Conservation (phyloP, 2,329 filamentous ascomycete species). For the Monilinia fructigena region DNA sequence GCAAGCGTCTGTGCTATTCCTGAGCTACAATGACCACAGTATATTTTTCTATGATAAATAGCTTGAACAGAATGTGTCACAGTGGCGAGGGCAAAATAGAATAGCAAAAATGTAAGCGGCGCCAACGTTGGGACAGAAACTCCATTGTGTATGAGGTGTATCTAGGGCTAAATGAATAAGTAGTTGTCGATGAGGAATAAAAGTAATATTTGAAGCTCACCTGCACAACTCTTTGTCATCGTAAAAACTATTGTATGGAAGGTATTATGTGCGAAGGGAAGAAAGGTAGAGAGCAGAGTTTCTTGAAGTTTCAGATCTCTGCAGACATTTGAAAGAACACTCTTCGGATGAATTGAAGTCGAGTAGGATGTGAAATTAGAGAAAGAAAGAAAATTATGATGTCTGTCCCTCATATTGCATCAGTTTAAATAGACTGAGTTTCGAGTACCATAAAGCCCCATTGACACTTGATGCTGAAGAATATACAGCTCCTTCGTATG, state of each 20-base stretch:
- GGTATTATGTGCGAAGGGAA: background rate
- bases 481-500: background rate
- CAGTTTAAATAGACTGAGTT: background rate
- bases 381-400: background rate
- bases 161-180: background rate
- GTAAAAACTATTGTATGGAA: background rate
- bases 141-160: slow-evolving; percentile 23
- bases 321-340: background rate
- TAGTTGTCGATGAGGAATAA: background rate
- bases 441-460: background rate
- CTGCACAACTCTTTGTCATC: background rate
- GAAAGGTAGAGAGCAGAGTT: background rate
- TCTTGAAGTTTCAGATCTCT: background rate
- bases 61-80: slow-evolving; percentile 40
- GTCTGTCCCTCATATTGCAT: background rate
- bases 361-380: too few species aligned
- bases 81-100: slow-evolving; percentile 39
- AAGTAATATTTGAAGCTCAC: background rate
- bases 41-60: slow-evolving; percentile 38
- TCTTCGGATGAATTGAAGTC: background rate
- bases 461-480: background rate
- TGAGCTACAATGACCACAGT: slow-evolving; percentile 28
- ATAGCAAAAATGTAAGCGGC: slow-evolving; percentile 41
- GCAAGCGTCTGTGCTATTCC: slow-evolving; percentile 26
- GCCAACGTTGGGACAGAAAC: slow-evolving; percentile 36